Evolutionary conservation across 2,329 filamentous ascomycete species (phyloP).

Genomic region (Neoscytalidium dimidiatum): DNA sequence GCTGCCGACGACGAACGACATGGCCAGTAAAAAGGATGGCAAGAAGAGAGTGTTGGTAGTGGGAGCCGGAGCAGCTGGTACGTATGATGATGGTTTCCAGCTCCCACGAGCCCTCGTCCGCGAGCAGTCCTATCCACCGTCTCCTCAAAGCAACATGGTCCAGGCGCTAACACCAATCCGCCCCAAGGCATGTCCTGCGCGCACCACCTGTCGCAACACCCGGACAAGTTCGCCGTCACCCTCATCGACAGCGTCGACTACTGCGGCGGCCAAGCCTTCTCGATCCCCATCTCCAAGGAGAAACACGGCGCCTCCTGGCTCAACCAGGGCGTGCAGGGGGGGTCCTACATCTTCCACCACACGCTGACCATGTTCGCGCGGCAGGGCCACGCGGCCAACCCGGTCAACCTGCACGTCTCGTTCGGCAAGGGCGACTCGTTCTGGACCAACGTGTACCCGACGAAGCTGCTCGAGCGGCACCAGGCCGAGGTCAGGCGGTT

Average conservation of each 20-base stretch:
- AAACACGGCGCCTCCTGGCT: conserved; percentile 61
- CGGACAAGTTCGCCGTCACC: conserved; percentile 66
- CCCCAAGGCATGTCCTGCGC: conserved; percentile 62
- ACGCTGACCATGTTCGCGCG: conserved; percentile 66
- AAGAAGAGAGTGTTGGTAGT: conserved; percentile 43
- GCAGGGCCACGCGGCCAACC: conserved; percentile 58
- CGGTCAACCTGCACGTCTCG: conserved; percentile 62
- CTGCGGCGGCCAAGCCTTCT: conserved; percentile 63
- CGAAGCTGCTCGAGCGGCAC: conserved; percentile 57
- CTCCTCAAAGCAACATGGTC: too few species aligned
- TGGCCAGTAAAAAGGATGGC: neutral
- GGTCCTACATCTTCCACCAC: conserved; percentile 67
- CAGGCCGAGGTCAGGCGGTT: conserved; percentile 59
- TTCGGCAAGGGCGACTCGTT: conserved; percentile 65
- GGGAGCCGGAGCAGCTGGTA: conserved; percentile 44
- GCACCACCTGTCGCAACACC: conserved; percentile 65
- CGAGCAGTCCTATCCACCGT: neutral
- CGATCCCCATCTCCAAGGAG: conserved; percentile 57
- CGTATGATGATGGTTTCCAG: conserved; percentile 7
- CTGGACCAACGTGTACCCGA: conserved; percentile 68
- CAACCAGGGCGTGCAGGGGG: conserved; percentile 66
- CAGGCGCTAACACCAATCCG: conserved; percentile 21
- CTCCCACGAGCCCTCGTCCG: too few species aligned
- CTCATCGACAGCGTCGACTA: conserved; percentile 58
- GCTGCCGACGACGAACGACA: conserved; percentile 14